Conservation (phyloP, 768 basidiomycete species). For the Tylopilus subfusipes region DNA sequence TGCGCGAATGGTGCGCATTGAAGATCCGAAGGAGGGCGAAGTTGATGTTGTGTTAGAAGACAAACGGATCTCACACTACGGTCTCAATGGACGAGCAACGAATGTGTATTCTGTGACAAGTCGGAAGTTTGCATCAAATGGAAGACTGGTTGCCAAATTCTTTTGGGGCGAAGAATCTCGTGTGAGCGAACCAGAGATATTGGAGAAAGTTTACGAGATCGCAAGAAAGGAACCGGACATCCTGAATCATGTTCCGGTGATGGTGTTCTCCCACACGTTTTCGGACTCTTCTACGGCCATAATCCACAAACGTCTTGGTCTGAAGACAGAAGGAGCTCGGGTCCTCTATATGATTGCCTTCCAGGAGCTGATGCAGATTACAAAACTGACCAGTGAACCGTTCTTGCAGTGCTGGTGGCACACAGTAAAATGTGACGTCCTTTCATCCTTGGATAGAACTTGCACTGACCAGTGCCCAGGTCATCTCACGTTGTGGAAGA, state of each 20-base stretch:
- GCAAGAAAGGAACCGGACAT: background rate
- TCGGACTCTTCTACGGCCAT: background rate
- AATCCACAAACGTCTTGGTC: background rate
- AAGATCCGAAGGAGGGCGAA: background rate
- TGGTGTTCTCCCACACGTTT: background rate
- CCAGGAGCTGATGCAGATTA: background rate
- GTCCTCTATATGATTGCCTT: background rate
- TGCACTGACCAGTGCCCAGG: background rate
- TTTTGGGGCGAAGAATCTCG: background rate
- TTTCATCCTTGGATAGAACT: background rate
- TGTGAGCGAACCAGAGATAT: background rate
- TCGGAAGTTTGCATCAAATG: too few species aligned
- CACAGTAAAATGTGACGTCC: slow-evolving; percentile 4
- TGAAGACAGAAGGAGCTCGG: background rate
- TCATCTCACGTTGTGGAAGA: slow-evolving; percentile 6
- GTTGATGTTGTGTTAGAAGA: background rate
- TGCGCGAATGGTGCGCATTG: background rate
- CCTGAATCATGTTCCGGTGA: too few species aligned
- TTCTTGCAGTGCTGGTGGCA: too few species aligned
- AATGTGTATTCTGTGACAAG: too few species aligned
- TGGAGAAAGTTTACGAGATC: background rate
- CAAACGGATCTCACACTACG: background rate
- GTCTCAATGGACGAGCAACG: background rate
- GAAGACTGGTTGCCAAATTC: too few species aligned
- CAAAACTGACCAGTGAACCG: fast-evolving